Percentiles rank a stretch among this genome's conserved stretches.
These are phyloP conservation scores for Blastobotrys buckinghamii DNA, from an alignment of 1,139 yeast genomes.

Conservation along the genomic window DNA sequence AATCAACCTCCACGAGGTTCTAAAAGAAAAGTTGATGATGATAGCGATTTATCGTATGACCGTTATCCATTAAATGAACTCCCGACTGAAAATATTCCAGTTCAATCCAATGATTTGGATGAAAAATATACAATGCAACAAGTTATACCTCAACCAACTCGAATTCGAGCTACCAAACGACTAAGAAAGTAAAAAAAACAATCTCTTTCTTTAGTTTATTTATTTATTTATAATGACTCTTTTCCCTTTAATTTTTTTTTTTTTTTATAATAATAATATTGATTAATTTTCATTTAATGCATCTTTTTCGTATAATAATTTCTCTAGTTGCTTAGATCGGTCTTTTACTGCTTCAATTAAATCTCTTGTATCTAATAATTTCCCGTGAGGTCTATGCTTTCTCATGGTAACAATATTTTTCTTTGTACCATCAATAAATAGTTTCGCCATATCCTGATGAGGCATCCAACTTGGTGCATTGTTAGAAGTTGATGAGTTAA, in stretches of 20 bases:
- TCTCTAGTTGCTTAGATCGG: slow-evolving; percentile 22
- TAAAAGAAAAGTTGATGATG: slow-evolving; percentile 8
- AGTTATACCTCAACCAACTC: neutral
- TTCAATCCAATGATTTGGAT: neutral
- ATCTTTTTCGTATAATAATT: slow-evolving; percentile 4
- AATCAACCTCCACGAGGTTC: neutral
- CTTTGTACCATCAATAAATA: slow-evolving; percentile 22
- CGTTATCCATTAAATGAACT: slow-evolving; percentile 12
- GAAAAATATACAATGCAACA: neutral
- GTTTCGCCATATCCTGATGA: slow-evolving; percentile 15
- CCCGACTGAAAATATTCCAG: slow-evolving; percentile 9
- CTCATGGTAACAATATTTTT: slow-evolving; percentile 12
- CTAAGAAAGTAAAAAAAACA: slow-evolving; percentile 1
- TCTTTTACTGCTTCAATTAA: slow-evolving; percentile 20
- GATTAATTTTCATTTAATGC: neutral
- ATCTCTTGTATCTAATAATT: slow-evolving; percentile 13
- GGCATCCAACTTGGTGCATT: slow-evolving; percentile 19
- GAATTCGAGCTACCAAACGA: neutral
- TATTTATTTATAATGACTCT: neutral
- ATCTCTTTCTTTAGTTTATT: neutral
- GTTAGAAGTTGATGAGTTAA: slow-evolving; percentile 16
- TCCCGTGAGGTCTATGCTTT: slow-evolving; percentile 5
- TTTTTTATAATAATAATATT: neutral
- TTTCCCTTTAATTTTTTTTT: too few species aligned
- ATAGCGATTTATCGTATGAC: neutral